Evolutionary conservation across 2,329 filamentous ascomycete species (phyloP).

Genomic region (Cladosporium austrohemisphaericum): DNA sequence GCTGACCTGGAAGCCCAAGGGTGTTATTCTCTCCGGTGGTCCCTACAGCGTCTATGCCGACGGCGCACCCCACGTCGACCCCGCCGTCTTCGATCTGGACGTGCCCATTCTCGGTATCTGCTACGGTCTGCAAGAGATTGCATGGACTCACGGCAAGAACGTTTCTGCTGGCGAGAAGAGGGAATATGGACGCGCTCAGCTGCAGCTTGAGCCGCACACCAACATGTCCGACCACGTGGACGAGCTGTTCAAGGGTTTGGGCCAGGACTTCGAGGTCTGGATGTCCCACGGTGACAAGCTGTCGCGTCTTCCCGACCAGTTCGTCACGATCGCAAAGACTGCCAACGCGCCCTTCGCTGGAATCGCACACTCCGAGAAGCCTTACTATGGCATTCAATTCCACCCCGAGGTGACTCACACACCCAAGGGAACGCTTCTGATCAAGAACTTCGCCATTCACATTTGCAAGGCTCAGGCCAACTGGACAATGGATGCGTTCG

Average conservation of each 20-base stretch:
- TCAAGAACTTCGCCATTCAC: conserved; percentile 77
- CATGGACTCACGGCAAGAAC: conserved; percentile 64
- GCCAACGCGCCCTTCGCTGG: conserved; percentile 74
- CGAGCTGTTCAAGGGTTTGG: conserved; percentile 72
- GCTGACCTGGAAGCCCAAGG: conserved; percentile 74
- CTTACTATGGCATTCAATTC: conserved; percentile 80
- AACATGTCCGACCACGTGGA: conserved; percentile 63
- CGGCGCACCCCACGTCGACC: conserved; percentile 74
- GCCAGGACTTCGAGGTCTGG: conserved; percentile 67
- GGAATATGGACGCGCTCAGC: conserved; percentile 68
- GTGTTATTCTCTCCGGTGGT: conserved; percentile 73
- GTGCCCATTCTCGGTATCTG: conserved; percentile 62
- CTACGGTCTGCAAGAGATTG: conserved; percentile 68
- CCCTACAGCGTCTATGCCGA: conserved; percentile 78
- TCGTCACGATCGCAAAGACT: conserved; percentile 70
- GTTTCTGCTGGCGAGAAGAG: conserved; percentile 64
- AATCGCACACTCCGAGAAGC: conserved; percentile 67
- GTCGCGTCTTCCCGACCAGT: conserved; percentile 65
- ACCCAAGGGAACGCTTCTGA: conserved; percentile 62
- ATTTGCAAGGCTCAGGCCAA: conserved; percentile 74
- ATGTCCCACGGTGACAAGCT: conserved; percentile 94
- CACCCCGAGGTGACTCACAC: conserved; percentile 83
- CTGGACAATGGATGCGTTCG: conserved; percentile 85
- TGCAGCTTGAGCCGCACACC: conserved; percentile 57
- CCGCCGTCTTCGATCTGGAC: conserved; percentile 71